Base-by-base conservation (phyloP, 805 yeast genomes). In the Candida hungchunana region DNA sequence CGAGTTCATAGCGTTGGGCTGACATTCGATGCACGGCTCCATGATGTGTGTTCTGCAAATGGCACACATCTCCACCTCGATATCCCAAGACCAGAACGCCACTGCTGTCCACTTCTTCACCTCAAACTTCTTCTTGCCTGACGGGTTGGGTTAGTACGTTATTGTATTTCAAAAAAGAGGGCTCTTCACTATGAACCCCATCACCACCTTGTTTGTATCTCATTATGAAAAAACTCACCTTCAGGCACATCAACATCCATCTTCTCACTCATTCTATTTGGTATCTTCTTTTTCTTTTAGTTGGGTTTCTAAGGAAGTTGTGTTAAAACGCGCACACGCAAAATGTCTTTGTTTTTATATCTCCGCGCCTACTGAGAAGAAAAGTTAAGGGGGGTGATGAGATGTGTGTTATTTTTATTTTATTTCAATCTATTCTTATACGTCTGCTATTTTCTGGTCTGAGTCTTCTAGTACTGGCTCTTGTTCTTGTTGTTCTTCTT, bases 61-160 rank as follows among this genome's bases (percentile, higher is more conserved):
- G 26, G 99, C 97, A 69, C 99, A 93, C 37, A 86, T 87, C 47
- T 94, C 98, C 37, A 87, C 90, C 23, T 79, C 90, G 42, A 87
- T 83, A 63, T 87, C 96, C 98, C 98, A 93, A 1, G 97, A 87
- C 99, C 99, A 93, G 58, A 93, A 87, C n/a, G 97, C 97, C 32
- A 93, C 98, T 0, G 97, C 97, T 11, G 96, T 88, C 97, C 98
- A 90, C 67, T 89, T 93, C 58, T 87, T 85, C 26, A 93, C 89
- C 58, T 90, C 97, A 52, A 93, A 89, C 51, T 85, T 73, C 59
- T 82, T 83, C 65, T 82, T 77, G 15, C 27, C 27, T 7, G 8
- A 9, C 16, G 8, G 42, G 59, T 58, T 16, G 17, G 28, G n/a
- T n/a, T n/a, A n/a, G n/a, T n/a, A n/a, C n/a, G n/a, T n/a, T n/a